Conservation (phyloP, 2,329 filamentous ascomycete genomes). For the Fusarium sp. region DNA sequence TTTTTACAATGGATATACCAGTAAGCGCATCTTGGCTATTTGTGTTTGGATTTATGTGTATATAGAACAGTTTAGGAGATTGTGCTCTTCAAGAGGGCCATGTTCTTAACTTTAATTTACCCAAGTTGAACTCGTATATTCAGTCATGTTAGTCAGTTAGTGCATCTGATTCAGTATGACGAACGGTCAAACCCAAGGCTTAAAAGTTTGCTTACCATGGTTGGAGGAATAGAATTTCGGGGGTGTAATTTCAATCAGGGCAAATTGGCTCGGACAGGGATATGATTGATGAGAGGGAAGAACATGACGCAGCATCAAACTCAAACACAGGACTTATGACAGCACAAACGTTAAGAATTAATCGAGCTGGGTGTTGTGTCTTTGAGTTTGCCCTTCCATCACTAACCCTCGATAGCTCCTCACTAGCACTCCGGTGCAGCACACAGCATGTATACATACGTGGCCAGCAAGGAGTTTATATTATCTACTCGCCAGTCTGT, state of each 20-base stretch:
- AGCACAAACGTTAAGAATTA: neutral
- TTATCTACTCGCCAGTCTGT: neutral
- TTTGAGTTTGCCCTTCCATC: constrained; percentile 16
- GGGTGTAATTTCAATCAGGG: neutral
- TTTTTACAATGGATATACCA: constrained; percentile 37
- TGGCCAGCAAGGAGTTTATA: neutral
- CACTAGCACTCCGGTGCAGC: neutral
- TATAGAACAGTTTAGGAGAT: constrained; percentile 32
- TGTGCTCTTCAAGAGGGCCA: neutral
- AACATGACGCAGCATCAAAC: neutral
- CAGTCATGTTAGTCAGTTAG: neutral
- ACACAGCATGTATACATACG: neutral
- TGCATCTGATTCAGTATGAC: neutral
- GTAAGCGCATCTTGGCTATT: constrained; percentile 22
- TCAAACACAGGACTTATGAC: neutral
- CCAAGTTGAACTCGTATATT: neutral
- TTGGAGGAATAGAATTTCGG: neutral
- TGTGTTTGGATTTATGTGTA: constrained; percentile 3
- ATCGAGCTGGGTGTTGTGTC: neutral
- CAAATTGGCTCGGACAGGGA: neutral
- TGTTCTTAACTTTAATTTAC: neutral
- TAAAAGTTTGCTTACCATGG: neutral
- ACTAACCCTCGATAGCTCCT: constrained; percentile 5
- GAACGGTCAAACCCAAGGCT: neutral
- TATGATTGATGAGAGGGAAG: neutral